Evolutionary conservation across 306 rosid genomes (phyloP), one percentile per base, ranked within the genome.

Genomic region (Oxytropis ochrocephala): DNA sequence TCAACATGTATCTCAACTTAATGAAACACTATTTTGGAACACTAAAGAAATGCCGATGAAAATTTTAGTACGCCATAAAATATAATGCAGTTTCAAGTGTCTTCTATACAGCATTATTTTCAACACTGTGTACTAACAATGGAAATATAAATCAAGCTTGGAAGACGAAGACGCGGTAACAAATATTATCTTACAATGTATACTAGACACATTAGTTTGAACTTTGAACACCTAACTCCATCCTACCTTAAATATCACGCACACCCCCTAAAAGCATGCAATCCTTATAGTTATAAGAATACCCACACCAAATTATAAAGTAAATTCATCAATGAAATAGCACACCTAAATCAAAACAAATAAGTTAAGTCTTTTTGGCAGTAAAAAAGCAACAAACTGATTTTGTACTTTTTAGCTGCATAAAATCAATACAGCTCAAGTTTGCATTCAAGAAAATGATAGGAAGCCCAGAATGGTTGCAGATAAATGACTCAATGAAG

Each of bases 371-470:
- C 47, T n/a, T 43, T 63, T 51, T 36, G 68, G 46, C 47, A 9
- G 53, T 38, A 32, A 27, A 70, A 27, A 54, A 63, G 67, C 44
- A 77, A 35, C 35, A 44, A n/a, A 62, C 27, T 33, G 53, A 54
- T 39, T 52, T 72, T 53, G 33, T 42, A 54, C 47, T 52, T 72
- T 61, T 24, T 42, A 64, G 60, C 71, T 14, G 21, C 53, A 44
- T 42, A 79, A 66, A 44, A 79, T 17, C 52, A 70, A 33, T 54
- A 47, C 21, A 75, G 61, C 17, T 74, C 16, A 61, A 32, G 16
- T 60, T 75, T 14, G 64, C 27, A 50, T 57, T 35, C 53, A 50
- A 56, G 27, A 50, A 50, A 17, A 55, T 57, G 39, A 55, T 10
- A 70, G 17, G 59, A 75, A 71, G 61, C 51, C 21, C 57, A n/a